Evolutionary conservation across 345 rosid genomes (phyloP).

Genomic region (Microthlaspi erraticum): DNA sequence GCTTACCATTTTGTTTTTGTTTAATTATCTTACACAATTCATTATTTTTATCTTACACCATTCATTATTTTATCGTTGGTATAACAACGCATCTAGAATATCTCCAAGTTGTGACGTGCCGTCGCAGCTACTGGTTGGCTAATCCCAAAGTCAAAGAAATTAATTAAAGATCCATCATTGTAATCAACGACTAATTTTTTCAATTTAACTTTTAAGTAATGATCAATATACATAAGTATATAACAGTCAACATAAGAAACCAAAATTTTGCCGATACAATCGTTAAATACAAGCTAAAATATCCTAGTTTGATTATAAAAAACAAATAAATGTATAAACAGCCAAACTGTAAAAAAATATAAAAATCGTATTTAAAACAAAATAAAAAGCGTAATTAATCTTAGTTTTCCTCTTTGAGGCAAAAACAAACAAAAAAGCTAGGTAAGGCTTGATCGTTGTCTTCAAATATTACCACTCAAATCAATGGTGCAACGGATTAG

Average conservation of each 20-base stretch:
- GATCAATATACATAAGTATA: conserved; percentile 7
- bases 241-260: conserved; percentile 10
- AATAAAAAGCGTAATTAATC: conserved; percentile 7
- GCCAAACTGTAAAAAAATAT: conserved; percentile 1
- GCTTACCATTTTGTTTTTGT: background rate
- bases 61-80: conserved; percentile 12
- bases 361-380: background rate
- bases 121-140: conserved; percentile 49
- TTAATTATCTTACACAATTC: no score
- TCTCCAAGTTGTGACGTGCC: conserved; percentile 42
- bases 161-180: conserved; percentile 40
- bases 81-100: conserved; percentile 35
- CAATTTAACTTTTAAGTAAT: background rate
- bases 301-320: background rate
- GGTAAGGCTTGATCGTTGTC: conserved; percentile 21
- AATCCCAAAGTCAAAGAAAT: conserved; percentile 48
- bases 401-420: background rate
- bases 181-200: conserved; percentile 37
- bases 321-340: conserved; percentile 24
- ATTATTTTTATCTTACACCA: background rate
- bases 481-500: conserved; percentile 88
- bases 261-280: conserved; percentile 33
- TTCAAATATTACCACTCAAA: conserved; percentile 18
- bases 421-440: background rate
- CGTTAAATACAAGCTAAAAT: conserved; percentile 15